phyloP scores from a whole-genome alignment of 2,329 filamentous ascomycete species.

The Pseudodiploospora longispora region DNA sequence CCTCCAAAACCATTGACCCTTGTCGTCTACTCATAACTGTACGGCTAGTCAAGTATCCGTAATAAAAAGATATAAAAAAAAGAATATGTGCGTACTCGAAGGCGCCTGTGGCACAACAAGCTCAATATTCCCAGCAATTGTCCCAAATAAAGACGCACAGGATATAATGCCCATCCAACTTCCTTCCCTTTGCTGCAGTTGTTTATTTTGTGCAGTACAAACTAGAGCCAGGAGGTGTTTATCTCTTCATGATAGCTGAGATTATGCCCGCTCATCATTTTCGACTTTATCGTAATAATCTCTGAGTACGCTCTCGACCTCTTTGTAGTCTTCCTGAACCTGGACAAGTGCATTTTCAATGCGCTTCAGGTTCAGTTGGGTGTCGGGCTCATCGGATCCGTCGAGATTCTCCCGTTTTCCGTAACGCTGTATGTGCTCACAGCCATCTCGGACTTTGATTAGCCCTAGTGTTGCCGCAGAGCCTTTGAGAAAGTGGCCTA shows the following conservation, averaged over 20 bases:
- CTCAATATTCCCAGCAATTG: no score
- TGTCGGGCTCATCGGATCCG: slow-evolving; percentile 58
- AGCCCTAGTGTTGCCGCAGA: slow-evolving; percentile 92
- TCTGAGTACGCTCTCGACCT: slow-evolving; percentile 62
- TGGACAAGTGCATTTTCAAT: slow-evolving; percentile 62
- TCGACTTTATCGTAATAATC: slow-evolving; percentile 47
- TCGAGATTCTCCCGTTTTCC: slow-evolving; percentile 75
- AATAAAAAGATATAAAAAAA: no score
- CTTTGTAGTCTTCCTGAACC: slow-evolving; percentile 69
- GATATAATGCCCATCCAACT: no score
- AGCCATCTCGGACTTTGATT: slow-evolving; percentile 82
- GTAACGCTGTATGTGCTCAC: slow-evolving; percentile 94
- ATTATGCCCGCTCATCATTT: slow-evolving; percentile 3
- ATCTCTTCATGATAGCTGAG: slow-evolving; percentile 12
- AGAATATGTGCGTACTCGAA: no score
- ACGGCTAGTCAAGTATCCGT: no score
- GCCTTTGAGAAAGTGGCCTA: slow-evolving; percentile 95
- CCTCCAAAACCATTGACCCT: no score
- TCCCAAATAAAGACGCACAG: no score
- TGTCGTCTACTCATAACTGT: no score
- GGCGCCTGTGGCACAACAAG: no score
- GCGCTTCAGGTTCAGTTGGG: slow-evolving; percentile 58
- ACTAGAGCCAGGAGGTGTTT: slow-evolving; percentile 4
- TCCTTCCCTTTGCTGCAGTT: no score
- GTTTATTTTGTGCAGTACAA: no score